Base-by-base conservation (phyloP, 2,329 filamentous ascomycete species). In the Ophiostoma novo-ulmi region DNA sequence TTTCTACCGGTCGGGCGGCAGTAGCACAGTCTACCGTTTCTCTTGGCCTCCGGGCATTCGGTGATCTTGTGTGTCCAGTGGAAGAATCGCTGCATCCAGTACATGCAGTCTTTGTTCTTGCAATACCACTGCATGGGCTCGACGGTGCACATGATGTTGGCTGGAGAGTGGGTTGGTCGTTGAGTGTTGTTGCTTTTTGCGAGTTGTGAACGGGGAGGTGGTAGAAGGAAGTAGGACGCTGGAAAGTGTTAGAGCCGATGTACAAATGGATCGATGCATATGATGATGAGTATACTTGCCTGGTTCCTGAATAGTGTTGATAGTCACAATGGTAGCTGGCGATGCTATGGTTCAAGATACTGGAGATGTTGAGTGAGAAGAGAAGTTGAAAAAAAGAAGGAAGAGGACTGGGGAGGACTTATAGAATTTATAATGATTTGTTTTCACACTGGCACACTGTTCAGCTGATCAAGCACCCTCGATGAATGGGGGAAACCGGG, bases 11-110 rank as follows among this genome's bases (percentile, higher is more conserved):
- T 11, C 8, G 8, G n/a, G 22, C n/a, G 22, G 8, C 52, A 26
- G 22, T 58, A 58, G 52, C 52, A 58, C 52, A 58, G n/a, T 26
- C 22, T 58, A 58, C 52, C 52, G 52, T 22, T 58, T 58, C 52
- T 58, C n/a, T 35, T 31, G 26, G 26, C 26, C 26, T 63, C 58
- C 26, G 26, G 14, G 58, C 58, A 63, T 6, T 2, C 1, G 58
- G 26, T 63, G 13, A 26, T 58, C 8, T 6, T 17, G 26, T 26
- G 3, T 5, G 1, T 35, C 14, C 14, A 20, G 58, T 17, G 4
- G 11, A 5, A 35, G 58, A 17, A 63, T 7, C 5, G 11, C 5
- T 63, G 1, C 8, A 2, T 26, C 58, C 58, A 63, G 26, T 35
- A 22, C n/a, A 10, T 7, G 7, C 58, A 63, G 58, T 8, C 26